phyloP scores from a whole-genome alignment of 2,329 filamentous ascomycete genomes.

The Metarhizium robertsii region DNA sequence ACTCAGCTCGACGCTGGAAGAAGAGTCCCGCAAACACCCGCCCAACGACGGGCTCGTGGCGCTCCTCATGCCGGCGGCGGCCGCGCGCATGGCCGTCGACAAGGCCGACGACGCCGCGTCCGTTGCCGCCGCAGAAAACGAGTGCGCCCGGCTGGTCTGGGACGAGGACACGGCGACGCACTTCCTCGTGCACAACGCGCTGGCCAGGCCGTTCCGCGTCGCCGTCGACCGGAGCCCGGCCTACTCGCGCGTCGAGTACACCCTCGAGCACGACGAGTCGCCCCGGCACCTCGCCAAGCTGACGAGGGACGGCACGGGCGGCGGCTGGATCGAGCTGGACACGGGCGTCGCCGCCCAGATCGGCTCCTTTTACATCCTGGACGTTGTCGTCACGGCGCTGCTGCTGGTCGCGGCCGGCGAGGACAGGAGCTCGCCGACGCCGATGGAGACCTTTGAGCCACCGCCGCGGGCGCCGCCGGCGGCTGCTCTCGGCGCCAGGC shows the following conservation, averaged over 20 bases:
- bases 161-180: slow-evolving; percentile 50
- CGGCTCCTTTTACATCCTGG: slow-evolving; percentile 51
- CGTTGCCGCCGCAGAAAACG: slow-evolving; percentile 54
- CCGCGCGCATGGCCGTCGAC: slow-evolving; percentile 53
- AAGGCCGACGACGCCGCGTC: slow-evolving; percentile 49
- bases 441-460: slow-evolving; percentile 48
- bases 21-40: slow-evolving; percentile 39
- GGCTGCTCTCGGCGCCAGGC: slow-evolving; percentile 11
- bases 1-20: slow-evolving; percentile 48
- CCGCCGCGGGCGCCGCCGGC: slow-evolving; percentile 41
- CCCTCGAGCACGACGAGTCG: slow-evolving; percentile 54
- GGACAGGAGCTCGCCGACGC: slow-evolving; percentile 33
- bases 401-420: slow-evolving; percentile 50
- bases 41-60: slow-evolving; percentile 58
- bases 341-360: slow-evolving; percentile 50
- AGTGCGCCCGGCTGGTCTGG: slow-evolving; percentile 65
- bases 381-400: slow-evolving; percentile 52
- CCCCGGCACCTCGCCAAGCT: slow-evolving; percentile 51
- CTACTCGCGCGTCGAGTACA: slow-evolving; percentile 54
- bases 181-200: slow-evolving; percentile 54
- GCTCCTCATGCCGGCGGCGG: slow-evolving; percentile 56
- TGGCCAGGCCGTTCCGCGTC: slow-evolving; percentile 54
- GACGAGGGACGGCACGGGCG: slow-evolving; percentile 49
- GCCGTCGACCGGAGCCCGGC: slow-evolving; percentile 48
- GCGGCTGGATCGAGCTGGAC: slow-evolving; percentile 52